A percentile compares a stretch with the other conserved stretches of the same genome.
phyloP scores from a whole-genome alignment of 1,284 basidiomycete genomes.

The Coniferiporia sulphurascens region DNA sequence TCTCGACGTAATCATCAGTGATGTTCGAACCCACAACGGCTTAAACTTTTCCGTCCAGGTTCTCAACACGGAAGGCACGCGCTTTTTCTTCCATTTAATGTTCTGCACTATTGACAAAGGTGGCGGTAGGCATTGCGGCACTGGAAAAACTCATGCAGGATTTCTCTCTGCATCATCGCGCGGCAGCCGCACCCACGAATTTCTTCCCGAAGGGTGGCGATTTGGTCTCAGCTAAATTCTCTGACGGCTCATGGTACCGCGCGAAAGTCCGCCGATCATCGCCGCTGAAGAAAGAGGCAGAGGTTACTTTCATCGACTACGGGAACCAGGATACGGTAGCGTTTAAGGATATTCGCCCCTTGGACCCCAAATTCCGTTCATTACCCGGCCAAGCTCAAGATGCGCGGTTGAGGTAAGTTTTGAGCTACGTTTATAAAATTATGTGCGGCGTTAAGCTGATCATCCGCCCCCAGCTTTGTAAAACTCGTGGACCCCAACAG shows the following conservation, averaged over 20 bases:
- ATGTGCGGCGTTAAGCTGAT: not conserved
- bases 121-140: slow-evolving; percentile 66
- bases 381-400: slow-evolving; percentile 83
- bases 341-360: slow-evolving; percentile 73
- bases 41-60: slow-evolving; percentile 92
- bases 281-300: slow-evolving; percentile 81
- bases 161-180: slow-evolving; percentile 81
- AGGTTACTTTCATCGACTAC: slow-evolving; percentile 85
- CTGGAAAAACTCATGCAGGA: slow-evolving; percentile 93
- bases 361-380: slow-evolving; percentile 82
- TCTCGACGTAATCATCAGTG: slow-evolving; percentile 88
- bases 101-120: slow-evolving; percentile 7
- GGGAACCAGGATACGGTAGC: slow-evolving; percentile 84
- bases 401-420: slow-evolving; percentile 65
- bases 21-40: slow-evolving; percentile 71
- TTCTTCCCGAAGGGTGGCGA: slow-evolving; percentile 83
- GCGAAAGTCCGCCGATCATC: slow-evolving; percentile 82
- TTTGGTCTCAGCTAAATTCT: slow-evolving; percentile 86
- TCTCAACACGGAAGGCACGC: slow-evolving; percentile 78
- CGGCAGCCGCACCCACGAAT: slow-evolving; percentile 51
- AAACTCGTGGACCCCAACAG: slow-evolving; percentile 74
- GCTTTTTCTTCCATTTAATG: not conserved
- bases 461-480: slow-evolving; percentile 57
- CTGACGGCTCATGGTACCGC: slow-evolving; percentile 91
- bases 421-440: not conserved